Conservation (phyloP, 2,329 filamentous ascomycete species). For the Diplodia seriata region DNA sequence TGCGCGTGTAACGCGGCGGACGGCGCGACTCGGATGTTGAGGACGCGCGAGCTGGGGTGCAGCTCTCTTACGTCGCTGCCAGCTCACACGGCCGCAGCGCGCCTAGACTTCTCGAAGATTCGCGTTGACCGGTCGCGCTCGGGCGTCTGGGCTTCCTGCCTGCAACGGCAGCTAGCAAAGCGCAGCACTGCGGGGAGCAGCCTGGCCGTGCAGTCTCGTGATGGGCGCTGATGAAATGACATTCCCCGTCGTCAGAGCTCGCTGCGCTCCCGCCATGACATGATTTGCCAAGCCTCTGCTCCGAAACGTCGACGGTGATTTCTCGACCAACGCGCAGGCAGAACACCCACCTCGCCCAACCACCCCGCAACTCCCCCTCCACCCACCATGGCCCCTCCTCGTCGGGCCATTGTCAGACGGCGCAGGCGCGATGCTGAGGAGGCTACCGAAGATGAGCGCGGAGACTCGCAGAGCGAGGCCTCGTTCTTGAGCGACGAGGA, state of each 20-base stretch:
- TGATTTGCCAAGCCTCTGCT: constrained; percentile 31
- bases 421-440: constrained; percentile 51
- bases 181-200: constrained; percentile 20
- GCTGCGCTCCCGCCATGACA: constrained; percentile 31
- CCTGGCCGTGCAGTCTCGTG: constrained; percentile 25
- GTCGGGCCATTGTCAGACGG: constrained; percentile 46
- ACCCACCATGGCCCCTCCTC: constrained; percentile 46
- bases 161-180: background rate
- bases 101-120: constrained; percentile 29
- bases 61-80: constrained; percentile 28
- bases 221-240: constrained; percentile 19
- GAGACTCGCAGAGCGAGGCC: constrained; percentile 68
- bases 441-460: constrained; percentile 56
- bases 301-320: constrained; percentile 31
- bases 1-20: constrained; percentile 18
- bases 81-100: constrained; percentile 25
- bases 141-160: constrained; percentile 8
- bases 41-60: constrained; percentile 28
- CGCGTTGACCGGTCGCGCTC: constrained; percentile 25
- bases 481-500: constrained; percentile 65
- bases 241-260: constrained; percentile 24
- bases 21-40: constrained; percentile 26
- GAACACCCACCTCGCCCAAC: constrained; percentile 31
- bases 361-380: constrained; percentile 24
- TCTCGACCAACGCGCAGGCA: constrained; percentile 31